phyloP scores from a whole-genome alignment of 768 basidiomycete genomes.

The Steccherinum ochraceum region DNA sequence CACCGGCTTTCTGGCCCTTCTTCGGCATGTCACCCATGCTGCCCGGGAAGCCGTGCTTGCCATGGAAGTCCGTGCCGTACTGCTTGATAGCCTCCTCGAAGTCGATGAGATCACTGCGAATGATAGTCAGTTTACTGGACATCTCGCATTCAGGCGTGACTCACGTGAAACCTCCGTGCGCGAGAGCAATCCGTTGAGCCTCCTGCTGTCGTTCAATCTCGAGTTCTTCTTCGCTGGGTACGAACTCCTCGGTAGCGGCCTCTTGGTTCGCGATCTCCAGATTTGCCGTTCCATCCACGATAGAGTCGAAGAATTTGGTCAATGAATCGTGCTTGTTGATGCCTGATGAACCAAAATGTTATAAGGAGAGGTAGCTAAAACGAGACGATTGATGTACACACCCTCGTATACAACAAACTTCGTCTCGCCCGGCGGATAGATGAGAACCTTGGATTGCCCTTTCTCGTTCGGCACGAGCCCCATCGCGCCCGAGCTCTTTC shows the following conservation, averaged over 20 bases:
- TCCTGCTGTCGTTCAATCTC: constrained; percentile 47
- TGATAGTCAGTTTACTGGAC: no score
- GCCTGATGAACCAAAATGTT: constrained; percentile 33
- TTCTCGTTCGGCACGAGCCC: constrained; percentile 50
- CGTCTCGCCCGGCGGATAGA: constrained; percentile 59
- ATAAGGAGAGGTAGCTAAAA: background rate
- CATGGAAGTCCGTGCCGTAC: constrained; percentile 38
- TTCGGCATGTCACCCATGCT: constrained; percentile 32
- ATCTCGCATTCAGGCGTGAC: no score
- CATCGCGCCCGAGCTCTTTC: constrained; percentile 47
- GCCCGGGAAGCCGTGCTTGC: constrained; percentile 34
- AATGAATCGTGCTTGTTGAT: constrained; percentile 69
- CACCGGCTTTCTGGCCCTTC: constrained; percentile 18
- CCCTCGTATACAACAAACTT: constrained; percentile 64
- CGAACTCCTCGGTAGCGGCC: constrained; percentile 34
- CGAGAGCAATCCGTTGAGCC: constrained; percentile 44
- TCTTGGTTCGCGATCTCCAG: constrained; percentile 34
- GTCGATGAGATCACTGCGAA: constrained; percentile 34
- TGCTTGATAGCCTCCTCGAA: constrained; percentile 43
- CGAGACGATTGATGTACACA: constrained; percentile 23
- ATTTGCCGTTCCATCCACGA: constrained; percentile 63
- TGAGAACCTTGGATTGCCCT: constrained; percentile 56
- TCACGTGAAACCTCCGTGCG: constrained; percentile 41
- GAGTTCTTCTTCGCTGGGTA: constrained; percentile 32
- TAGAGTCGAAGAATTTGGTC: constrained; percentile 64